A percentile compares a stretch with the other conserved stretches of the same genome.
These are phyloP conservation scores for Hericium coralloides DNA, from an alignment of 768 basidiomycete species.

Conservation along the genomic window DNA sequence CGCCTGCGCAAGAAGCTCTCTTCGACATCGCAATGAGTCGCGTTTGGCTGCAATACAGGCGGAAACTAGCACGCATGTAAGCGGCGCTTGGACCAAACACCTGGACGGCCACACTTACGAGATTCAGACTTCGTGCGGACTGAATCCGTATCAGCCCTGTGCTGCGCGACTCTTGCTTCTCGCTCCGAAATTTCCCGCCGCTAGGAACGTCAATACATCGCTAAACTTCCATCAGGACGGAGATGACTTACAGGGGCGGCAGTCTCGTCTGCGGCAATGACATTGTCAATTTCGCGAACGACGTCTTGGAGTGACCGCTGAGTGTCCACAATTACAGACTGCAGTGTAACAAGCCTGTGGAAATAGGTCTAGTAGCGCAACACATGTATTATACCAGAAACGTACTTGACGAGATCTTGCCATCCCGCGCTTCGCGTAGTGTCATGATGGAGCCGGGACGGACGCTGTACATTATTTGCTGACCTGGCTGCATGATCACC, in stretches of 20 bases:
- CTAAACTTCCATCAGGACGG: background rate
- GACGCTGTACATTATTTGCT: background rate
- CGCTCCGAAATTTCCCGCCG: slow-evolving; percentile 63
- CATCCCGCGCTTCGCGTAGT: slow-evolving; percentile 42
- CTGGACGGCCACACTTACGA: slow-evolving; percentile 24
- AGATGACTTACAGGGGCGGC: slow-evolving; percentile 6
- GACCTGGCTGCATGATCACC: background rate
- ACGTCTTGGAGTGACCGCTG: slow-evolving; percentile 40
- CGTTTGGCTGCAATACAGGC: no score
- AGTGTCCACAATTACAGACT: slow-evolving; percentile 43
- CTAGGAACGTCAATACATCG: slow-evolving; percentile 27
- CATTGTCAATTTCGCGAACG: slow-evolving; percentile 36
- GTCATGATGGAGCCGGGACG: slow-evolving; percentile 13
- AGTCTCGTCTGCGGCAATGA: slow-evolving; percentile 24
- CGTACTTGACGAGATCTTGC: slow-evolving; percentile 69
- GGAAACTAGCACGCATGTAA: no score
- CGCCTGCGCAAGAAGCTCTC: background rate
- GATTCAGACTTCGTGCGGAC: slow-evolving; percentile 26
- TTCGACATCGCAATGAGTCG: background rate
- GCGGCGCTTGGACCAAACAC: no score
- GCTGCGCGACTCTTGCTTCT: slow-evolving; percentile 43
- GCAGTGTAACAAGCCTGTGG: slow-evolving; percentile 42
- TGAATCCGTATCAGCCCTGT: slow-evolving; percentile 1
- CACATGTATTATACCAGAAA: background rate
- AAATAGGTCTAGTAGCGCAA: background rate